Evolutionary conservation across 768 basidiomycete species (phyloP).

Genomic region (Ramaria rubella): DNA sequence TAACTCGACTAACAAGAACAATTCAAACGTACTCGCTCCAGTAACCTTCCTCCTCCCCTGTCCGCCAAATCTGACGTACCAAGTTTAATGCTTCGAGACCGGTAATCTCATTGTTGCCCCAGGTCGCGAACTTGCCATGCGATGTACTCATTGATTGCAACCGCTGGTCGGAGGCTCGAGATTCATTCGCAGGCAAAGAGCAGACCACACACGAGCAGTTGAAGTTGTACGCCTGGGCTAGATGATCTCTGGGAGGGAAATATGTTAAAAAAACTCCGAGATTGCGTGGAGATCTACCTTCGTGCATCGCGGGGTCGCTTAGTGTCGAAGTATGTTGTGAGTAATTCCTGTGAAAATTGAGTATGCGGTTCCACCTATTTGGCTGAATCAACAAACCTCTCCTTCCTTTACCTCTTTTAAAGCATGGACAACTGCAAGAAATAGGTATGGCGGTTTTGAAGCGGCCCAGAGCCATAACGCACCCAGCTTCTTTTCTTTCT

Average conservation of each 20-base stretch:
- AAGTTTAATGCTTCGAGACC: constrained; percentile 45
- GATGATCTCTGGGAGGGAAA: constrained; percentile 35
- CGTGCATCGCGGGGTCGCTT: constrained; percentile 47
- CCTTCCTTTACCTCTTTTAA: constrained; percentile 47
- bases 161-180: constrained; percentile 46
- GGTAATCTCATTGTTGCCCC: constrained; percentile 40
- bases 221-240: constrained; percentile 50
- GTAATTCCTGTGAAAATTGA: constrained; percentile 41
- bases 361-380: neutral
- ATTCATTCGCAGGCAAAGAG: constrained; percentile 43
- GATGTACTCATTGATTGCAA: constrained; percentile 39
- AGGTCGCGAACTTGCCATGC: constrained; percentile 40
- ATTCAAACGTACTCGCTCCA: constrained; percentile 40
- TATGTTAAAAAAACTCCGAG: neutral
- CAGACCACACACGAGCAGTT: constrained; percentile 56
- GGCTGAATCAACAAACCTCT: constrained; percentile 31
- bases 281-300: constrained; percentile 31
- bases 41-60: constrained; percentile 58
- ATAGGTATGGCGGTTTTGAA: too few species aligned
- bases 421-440: constrained; percentile 44
- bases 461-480: too few species aligned
- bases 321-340: constrained; percentile 57
- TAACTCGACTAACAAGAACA: neutral
- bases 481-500: constrained; percentile 7
- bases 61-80: constrained; percentile 46